These are phyloP conservation scores for Fusarium coicis DNA, from an alignment of 2,329 filamentous ascomycete genomes.

Conservation along the genomic window DNA sequence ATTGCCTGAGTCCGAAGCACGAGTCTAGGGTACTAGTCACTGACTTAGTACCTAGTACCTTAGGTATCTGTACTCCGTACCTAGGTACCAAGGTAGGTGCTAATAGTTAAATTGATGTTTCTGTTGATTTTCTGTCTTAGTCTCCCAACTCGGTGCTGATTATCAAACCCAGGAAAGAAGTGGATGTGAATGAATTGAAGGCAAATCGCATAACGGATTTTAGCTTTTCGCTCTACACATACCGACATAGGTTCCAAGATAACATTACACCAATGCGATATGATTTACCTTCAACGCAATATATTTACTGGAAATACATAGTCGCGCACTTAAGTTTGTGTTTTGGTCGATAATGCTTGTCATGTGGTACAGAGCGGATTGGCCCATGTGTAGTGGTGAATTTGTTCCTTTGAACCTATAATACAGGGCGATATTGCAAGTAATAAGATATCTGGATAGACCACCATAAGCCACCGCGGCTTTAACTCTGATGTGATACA, in stretches of 20 bases:
- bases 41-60: too few relatives aligned
- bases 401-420: not conserved
- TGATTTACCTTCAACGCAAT: not conserved
- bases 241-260: not conserved
- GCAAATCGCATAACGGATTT: not conserved
- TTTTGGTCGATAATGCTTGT: not conserved
- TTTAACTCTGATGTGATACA: not conserved
- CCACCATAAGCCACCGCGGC: not conserved
- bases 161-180: too few relatives aligned
- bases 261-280: not conserved
- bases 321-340: not conserved
- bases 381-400: not conserved
- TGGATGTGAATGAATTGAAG: not conserved
- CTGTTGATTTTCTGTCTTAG: not conserved
- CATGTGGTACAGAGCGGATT: not conserved
- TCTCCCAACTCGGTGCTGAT: not conserved
- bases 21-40: not conserved
- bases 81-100: not conserved
- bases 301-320: not conserved
- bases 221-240: not conserved
- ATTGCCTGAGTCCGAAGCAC: not conserved
- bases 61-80: too few relatives aligned
- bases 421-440: not conserved
- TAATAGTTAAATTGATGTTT: not conserved
- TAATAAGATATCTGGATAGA: not conserved